A percentile compares a stretch with the other conserved stretches of the same genome.
Conservation (phyloP, 495 filamentous ascomycete species). For the Neurospora tetrasperma region DNA sequence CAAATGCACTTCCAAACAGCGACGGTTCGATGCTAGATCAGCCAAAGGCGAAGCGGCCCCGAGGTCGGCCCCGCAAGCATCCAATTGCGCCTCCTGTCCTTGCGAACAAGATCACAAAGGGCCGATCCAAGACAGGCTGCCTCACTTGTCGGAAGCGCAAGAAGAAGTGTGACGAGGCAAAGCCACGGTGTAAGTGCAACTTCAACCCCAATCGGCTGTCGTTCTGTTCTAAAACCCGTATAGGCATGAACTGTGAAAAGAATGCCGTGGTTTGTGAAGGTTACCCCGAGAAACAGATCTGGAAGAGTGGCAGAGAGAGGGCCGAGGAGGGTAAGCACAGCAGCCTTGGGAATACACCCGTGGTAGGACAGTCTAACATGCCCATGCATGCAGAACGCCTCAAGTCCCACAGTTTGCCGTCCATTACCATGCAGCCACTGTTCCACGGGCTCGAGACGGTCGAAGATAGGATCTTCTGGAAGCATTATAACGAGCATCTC, state of each 20-base stretch:
- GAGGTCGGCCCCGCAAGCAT: slow-evolving; percentile 80
- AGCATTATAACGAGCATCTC: slow-evolving; percentile 75
- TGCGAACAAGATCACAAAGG: slow-evolving; percentile 63
- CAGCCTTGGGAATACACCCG: not conserved
- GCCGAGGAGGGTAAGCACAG: slow-evolving; percentile 54
- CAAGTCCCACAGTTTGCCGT: slow-evolving; percentile 35
- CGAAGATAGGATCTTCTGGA: slow-evolving; percentile 72
- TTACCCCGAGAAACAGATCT: slow-evolving; percentile 79
- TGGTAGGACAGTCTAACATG: slow-evolving; percentile 16
- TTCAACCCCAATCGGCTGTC: not conserved
- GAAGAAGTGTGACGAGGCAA: slow-evolving; percentile 97
- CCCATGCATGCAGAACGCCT: slow-evolving; percentile 28
- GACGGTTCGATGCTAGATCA: slow-evolving; percentile 17
- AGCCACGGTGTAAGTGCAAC: slow-evolving; percentile 59
- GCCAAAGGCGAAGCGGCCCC: slow-evolving; percentile 43
- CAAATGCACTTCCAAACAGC: not conserved
- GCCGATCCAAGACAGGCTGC: slow-evolving; percentile 89
- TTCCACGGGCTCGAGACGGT: slow-evolving; percentile 82
- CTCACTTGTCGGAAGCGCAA: slow-evolving; percentile 85
- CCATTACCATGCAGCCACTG: slow-evolving; percentile 61
- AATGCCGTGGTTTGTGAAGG: slow-evolving; percentile 90
- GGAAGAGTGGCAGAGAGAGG: slow-evolving; percentile 74
- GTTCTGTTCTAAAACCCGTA: slow-evolving; percentile 13
- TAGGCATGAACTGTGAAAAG: slow-evolving; percentile 83
- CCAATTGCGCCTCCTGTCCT: slow-evolving; percentile 44